Percentiles rank a stretch among this genome's conserved stretches.
These are phyloP conservation scores for Suillus occidentalis DNA, from an alignment of 768 basidiomycete species.

Conservation along the genomic window DNA sequence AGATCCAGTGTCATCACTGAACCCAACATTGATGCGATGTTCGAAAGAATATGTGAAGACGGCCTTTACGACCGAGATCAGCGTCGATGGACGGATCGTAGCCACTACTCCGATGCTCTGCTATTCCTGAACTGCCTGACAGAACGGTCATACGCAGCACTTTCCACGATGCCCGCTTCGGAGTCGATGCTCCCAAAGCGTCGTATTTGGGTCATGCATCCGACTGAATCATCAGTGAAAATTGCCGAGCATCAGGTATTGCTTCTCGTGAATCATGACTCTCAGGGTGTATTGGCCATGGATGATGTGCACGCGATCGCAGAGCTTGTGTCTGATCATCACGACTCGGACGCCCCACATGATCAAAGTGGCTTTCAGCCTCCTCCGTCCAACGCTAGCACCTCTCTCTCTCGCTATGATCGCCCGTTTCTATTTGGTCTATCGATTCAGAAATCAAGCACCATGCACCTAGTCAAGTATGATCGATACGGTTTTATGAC, in stretches of 20 bases:
- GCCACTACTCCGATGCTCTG: not conserved
- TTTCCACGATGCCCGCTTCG: not conserved
- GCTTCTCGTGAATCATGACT: not conserved
- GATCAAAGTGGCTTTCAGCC: not conserved
- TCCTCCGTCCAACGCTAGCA: not conserved
- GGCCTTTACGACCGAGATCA: constrained; percentile 3
- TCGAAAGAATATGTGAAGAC: not conserved
- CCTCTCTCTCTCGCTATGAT: not conserved
- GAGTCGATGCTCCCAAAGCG: not conserved
- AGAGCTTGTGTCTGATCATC: not conserved
- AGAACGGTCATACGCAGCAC: not conserved
- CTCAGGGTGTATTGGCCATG: not conserved
- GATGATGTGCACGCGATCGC: not conserved
- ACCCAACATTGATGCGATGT: not conserved
- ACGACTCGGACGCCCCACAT: not conserved
- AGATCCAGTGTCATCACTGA: not conserved
- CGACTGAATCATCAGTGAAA: not conserved
- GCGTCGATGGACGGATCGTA: not conserved
- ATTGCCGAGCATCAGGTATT: not conserved
- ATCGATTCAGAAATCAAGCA: not conserved
- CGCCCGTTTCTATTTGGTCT: not conserved
- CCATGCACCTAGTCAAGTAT: not conserved
- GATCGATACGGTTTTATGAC: not conserved
- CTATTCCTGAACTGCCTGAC: not conserved
- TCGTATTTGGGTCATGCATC: not conserved